Evolutionary conservation across 768 basidiomycete species (phyloP), one percentile per base, ranked within the genome.

Genomic region (Boletus tomentosulus): DNA sequence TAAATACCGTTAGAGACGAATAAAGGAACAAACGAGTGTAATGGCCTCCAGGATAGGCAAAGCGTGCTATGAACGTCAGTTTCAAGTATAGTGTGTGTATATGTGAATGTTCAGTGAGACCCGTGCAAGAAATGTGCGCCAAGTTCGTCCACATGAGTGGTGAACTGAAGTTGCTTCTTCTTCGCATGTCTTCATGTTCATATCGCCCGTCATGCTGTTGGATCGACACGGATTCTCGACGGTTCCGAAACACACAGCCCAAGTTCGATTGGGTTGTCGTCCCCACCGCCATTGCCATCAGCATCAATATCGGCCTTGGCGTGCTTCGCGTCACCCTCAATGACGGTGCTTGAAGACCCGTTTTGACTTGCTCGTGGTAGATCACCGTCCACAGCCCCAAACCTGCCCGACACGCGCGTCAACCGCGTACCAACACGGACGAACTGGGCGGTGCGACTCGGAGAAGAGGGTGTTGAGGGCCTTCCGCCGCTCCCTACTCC

Each of bases 201-300:
- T 6, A 25, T 24, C 25, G 30, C 12, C 13, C 2, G 33, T 61
- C 48, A 54, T 35, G 30, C 25, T 11, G 53, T 51, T 6, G 45
- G 9, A 12, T 61, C 44, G 16, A 51, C 46, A 1, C 19, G 19
- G 22, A 54, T 9, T 15, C 48, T 56, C 19, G 50, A 31, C 3
- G 56, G 51, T n/a, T 48, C 6, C 6, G 61, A 52, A 30, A 9
- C 41, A 15, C 28, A 53, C 12, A 55, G 15, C n/a, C 48, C 53
- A 19, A 64, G 58, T 49, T 66, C 61, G 31, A 55, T 34, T 22
- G 43, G 38, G 42, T 54, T 30, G 39, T 46, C 16, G 10, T 46
- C 22, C 9, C 1, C 15, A 1, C 1, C 13, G n/a, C 2, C 10
- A 19, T 31, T 28, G 16, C 31, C 30, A 22, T 22, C 42, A 6